Evolutionary conservation across 345 rosid genomes (phyloP).

Genomic region (Populus alba): DNA sequence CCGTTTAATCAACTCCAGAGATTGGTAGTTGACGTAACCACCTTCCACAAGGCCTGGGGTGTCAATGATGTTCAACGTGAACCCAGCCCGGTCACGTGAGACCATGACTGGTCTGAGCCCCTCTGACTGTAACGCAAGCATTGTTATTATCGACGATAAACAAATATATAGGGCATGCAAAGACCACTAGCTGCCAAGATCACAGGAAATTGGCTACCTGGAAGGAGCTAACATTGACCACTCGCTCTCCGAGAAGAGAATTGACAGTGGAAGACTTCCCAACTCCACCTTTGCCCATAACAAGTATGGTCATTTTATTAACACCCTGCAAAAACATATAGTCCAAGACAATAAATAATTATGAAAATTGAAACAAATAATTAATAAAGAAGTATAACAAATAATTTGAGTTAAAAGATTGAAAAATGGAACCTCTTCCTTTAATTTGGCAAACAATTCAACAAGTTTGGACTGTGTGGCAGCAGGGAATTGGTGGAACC

Average conservation of each 20-base stretch:
- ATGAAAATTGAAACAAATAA: neutral
- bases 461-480: conserved; percentile 70
- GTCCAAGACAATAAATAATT: conserved; percentile 8
- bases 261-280: conserved; percentile 88
- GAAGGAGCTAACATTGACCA: conserved; percentile 66
- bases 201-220: conserved; percentile 40
- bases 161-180: neutral
- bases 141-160: neutral
- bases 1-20: conserved; percentile 72
- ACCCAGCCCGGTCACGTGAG: conserved; percentile 70
- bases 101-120: conserved; percentile 68
- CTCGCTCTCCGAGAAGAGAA: conserved; percentile 73
- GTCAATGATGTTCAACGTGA: conserved; percentile 70
- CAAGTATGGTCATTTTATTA: conserved; percentile 67
- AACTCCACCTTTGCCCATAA: conserved; percentile 89
- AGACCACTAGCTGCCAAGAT: neutral
- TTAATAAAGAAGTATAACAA: neutral
- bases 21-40: conserved; percentile 77
- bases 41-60: conserved; percentile 88
- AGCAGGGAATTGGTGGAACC: conserved; percentile 77
- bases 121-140: conserved; percentile 46
- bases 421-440: conserved; percentile 55
- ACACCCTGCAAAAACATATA: conserved; percentile 42
- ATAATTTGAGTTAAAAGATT: neutral
- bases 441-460: conserved; percentile 64